Conservation (phyloP, 108 stramenopile genomes). For the Halocafeteria seosinensis region DNA sequence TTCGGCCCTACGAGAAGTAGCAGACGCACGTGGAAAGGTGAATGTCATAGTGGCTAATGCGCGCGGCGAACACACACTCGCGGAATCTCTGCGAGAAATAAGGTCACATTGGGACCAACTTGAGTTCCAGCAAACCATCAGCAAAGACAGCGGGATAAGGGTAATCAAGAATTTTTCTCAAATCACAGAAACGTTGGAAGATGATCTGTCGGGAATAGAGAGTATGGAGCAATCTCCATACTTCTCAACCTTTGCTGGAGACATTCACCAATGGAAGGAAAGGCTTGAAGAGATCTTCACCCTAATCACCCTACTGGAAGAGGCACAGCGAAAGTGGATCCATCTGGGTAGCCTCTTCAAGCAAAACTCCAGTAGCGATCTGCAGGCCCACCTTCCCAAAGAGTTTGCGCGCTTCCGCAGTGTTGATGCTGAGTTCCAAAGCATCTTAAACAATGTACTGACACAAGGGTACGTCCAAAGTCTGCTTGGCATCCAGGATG, state of each 20-base stretch:
- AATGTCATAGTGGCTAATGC: not conserved
- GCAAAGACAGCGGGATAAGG: not conserved
- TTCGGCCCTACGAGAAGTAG: not conserved
- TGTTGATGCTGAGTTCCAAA: conserved; percentile 74
- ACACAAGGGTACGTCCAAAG: conserved; percentile 11
- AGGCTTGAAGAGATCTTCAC: conserved; percentile 63
- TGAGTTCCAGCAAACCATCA: not conserved
- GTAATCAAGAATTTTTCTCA: not conserved
- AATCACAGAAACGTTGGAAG: conserved; percentile 46
- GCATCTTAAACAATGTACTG: conserved; percentile 73
- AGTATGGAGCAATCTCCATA: conserved; percentile 83
- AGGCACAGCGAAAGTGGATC: conserved; percentile 88
- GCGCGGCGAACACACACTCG: not conserved
- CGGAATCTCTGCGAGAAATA: not conserved
- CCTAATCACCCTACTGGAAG: conserved; percentile 85
- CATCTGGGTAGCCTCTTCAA: conserved; percentile 87
- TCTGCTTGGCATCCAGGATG: not conserved
- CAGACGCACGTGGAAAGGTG: not conserved
- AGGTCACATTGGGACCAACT: not conserved
- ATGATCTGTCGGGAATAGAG: conserved; percentile 71
- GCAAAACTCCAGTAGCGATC: conserved; percentile 47
- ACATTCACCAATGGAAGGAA: conserved; percentile 78
- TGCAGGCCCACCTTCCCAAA: conserved; percentile 77
- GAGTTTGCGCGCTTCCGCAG: conserved; percentile 83
- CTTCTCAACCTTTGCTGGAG: conserved; percentile 89